Base-by-base conservation (phyloP, 2,329 filamentous ascomycete species). In the Hypoxylon sp. region DNA sequence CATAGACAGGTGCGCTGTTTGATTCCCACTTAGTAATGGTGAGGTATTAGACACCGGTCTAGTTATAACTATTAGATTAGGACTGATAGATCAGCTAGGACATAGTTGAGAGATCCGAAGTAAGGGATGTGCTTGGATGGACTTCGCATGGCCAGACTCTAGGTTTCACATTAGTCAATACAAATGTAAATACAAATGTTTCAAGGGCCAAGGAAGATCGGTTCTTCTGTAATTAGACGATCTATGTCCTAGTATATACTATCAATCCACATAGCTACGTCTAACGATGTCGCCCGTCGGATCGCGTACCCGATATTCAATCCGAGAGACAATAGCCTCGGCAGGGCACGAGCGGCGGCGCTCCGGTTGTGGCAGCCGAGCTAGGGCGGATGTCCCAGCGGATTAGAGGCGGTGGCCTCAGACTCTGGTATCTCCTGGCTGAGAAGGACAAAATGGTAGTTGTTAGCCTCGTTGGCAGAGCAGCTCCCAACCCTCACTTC, bases 401-500 rank as follows among this genome's bases (percentile, higher is more conserved):
- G 30, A 17, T 10, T 45, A 32, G 19, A 32, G 14, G 43, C 6
- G 10, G 30, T 36, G 11, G 13, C n/a, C 19, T 58, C 4, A 34
- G 13, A 36, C 25, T 25, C 25, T 28, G 9, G 38, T 17, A 5
- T 21, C 2, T 48, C 49, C 19, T 28, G 38, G n/a, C 28, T 23
- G 28, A 32, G 7, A 14, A 48, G 19, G 19, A 28, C 17, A 11
- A 43, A 19, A 11, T 58, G 25, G n/a, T 28, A 13, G 5, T 10
- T 58, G 17, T 38, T 17, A 13, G 11, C 11, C 28, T 11, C 30
- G 30, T 21, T 13, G 41, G 3, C 10, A 17, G 36, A 19, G 19
- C 23, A 17, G 2, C n/a, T 36, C 5, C 23, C 23, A 19, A n/a
- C 10, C 34, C 45, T 74, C 56, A 73, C 55, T 68, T 73, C 5